Evolutionary conservation across 371 early-diverging fungal species (phyloP).

Genomic region (Enteropsectra breve): DNA sequence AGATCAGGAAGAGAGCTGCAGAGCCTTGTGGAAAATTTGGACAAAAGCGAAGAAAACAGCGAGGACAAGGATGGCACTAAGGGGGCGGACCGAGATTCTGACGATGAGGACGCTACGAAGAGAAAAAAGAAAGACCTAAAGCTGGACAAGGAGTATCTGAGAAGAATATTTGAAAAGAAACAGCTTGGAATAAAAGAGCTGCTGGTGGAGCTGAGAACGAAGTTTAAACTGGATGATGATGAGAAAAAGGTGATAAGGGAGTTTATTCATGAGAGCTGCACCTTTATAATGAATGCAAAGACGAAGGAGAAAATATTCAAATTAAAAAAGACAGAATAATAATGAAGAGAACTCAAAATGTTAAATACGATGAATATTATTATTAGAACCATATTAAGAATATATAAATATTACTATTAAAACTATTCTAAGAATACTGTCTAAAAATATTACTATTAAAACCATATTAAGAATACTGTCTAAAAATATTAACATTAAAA

Average conservation of each 20-base stretch:
- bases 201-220: slow-evolving; percentile 26
- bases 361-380: no score
- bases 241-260: slow-evolving; percentile 38
- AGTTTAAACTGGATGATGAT: slow-evolving; percentile 40
- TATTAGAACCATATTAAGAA: no score
- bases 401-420: no score
- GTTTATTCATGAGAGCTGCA: slow-evolving; percentile 49
- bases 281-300: slow-evolving; percentile 22
- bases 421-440: no score
- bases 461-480: no score
- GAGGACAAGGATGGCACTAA: slow-evolving; percentile 12
- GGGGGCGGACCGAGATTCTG: slow-evolving; percentile 12
- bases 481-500: no score
- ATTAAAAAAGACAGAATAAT: slow-evolving; percentile 46
- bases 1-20: slow-evolving; percentile 53
- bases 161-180: slow-evolving; percentile 14
- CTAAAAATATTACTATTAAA: no score
- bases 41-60: slow-evolving; percentile 45
- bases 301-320: slow-evolving; percentile 43
- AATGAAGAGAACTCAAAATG: no score
- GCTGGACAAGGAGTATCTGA: slow-evolving; percentile 27
- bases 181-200: slow-evolving; percentile 40
- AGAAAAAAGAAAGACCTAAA: slow-evolving; percentile 9
- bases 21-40: slow-evolving; percentile 44
- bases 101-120: slow-evolving; percentile 6